Evolutionary conservation across 1,284 basidiomycete genomes (phyloP).

Genomic region (Macrocybe sp.): DNA sequence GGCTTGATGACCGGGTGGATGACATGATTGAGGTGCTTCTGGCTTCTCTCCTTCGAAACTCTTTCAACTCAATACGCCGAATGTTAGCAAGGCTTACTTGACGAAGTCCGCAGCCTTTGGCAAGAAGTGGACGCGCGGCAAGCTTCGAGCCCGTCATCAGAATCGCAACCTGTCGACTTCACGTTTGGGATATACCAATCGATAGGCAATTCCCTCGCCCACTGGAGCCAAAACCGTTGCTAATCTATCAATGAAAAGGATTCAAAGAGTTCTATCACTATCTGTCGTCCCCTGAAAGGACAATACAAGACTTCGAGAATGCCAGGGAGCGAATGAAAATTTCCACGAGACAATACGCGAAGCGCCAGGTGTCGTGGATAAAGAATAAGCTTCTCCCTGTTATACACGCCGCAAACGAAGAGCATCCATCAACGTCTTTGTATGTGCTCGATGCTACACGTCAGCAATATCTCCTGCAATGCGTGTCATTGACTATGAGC

Average conservation of each 20-base stretch:
- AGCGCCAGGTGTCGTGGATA: slow-evolving; percentile 91
- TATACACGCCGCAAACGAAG: slow-evolving; percentile 45
- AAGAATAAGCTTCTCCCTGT: slow-evolving; percentile 86
- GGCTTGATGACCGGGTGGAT: slow-evolving; percentile 81
- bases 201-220: slow-evolving; percentile 56
- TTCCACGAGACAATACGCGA: slow-evolving; percentile 90
- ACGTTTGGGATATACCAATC: slow-evolving; percentile 91
- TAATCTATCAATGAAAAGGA: slow-evolving; percentile 42
- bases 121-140: slow-evolving; percentile 23
- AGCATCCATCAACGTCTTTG: slow-evolving; percentile 33
- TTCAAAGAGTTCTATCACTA: slow-evolving; percentile 87
- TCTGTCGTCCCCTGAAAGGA: slow-evolving; percentile 36
- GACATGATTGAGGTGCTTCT: slow-evolving; percentile 77
- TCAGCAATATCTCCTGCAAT: slow-evolving; percentile 23
- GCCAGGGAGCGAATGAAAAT: slow-evolving; percentile 82
- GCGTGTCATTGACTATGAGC: not conserved
- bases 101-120: slow-evolving; percentile 69
- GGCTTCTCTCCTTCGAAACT: not conserved
- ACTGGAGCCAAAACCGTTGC: not conserved
- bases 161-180: slow-evolving; percentile 38
- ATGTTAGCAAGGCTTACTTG: slow-evolving; percentile 70
- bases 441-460: slow-evolving; percentile 80
- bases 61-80: slow-evolving; percentile 6
- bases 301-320: slow-evolving; percentile 43
- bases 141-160: not conserved